A percentile compares a stretch with the other conserved stretches of the same genome.
Evolutionary conservation across 768 basidiomycete genomes (phyloP).

Genomic region (Daedaleopsis sinensis): DNA sequence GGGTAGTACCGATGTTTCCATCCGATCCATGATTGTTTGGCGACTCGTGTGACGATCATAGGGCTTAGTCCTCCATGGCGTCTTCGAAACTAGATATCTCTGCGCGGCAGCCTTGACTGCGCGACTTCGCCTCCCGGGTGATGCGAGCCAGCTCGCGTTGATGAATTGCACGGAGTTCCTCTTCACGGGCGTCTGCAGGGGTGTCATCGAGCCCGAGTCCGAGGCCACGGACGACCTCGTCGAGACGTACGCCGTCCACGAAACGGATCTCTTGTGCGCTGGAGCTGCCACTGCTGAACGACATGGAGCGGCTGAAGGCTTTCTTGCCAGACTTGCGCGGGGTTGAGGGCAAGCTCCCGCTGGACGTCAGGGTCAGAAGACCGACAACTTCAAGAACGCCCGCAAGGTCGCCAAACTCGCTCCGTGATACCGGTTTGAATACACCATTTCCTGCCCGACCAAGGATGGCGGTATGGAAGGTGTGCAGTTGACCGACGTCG

Average conservation of each 20-base stretch:
- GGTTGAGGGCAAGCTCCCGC: constrained; percentile 32
- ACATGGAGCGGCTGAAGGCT: constrained; percentile 56
- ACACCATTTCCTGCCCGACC: constrained; percentile 54
- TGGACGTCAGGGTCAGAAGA: constrained; percentile 49
- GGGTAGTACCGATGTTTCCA: neutral
- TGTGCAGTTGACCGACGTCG: constrained; percentile 63
- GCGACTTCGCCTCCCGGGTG: constrained; percentile 43
- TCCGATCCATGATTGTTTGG: neutral
- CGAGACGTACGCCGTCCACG: constrained; percentile 62
- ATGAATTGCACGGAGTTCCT: constrained; percentile 58
- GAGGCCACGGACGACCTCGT: constrained; percentile 73
- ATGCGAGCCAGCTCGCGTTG: constrained; percentile 51
- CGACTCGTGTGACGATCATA: neutral
- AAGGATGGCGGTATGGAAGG: constrained; percentile 65
- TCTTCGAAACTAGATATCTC: constrained; percentile 39
- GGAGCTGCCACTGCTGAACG: constrained; percentile 46
- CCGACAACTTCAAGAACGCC: constrained; percentile 77
- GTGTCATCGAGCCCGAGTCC: constrained; percentile 44
- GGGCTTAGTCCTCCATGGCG: constrained; percentile 46
- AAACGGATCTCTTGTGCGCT: constrained; percentile 51
- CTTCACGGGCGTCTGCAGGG: constrained; percentile 44
- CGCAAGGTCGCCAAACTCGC: constrained; percentile 75
- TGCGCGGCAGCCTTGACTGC: constrained; percentile 24
- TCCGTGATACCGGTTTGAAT: constrained; percentile 69
- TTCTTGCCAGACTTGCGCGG: constrained; percentile 54